Evolutionary conservation across 1,284 basidiomycete genomes (phyloP).

Genomic region (Athelia sp.): DNA sequence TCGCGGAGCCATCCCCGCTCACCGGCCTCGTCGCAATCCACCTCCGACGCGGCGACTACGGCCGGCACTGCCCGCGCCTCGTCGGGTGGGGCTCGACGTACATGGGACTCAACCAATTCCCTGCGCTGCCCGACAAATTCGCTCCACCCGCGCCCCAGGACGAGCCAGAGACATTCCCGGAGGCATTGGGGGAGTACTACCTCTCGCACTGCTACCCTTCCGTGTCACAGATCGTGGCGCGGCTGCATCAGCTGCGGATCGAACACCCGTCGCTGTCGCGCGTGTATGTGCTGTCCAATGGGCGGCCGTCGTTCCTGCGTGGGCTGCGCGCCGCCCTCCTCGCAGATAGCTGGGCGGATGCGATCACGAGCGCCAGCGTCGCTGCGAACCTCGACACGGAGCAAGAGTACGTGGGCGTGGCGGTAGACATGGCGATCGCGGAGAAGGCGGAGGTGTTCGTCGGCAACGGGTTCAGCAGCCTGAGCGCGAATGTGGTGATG

Average conservation of each 20-base stretch:
- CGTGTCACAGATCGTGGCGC: constrained; percentile 44
- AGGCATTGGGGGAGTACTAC: constrained; percentile 30
- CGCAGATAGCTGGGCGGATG: constrained; percentile 44
- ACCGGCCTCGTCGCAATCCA: constrained; percentile 60
- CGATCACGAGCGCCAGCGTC: constrained; percentile 39
- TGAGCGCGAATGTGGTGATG: constrained; percentile 53
- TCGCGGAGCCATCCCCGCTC: constrained; percentile 23
- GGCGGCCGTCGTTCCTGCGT: constrained; percentile 43
- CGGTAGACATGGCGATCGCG: constrained; percentile 70
- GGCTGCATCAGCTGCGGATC: constrained; percentile 33
- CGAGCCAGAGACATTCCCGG: constrained; percentile 13
- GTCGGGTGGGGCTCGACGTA: constrained; percentile 43
- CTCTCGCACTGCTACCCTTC: constrained; percentile 53
- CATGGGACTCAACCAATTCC: constrained; percentile 56
- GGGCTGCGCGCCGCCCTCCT: constrained; percentile 39
- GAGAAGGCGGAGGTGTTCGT: constrained; percentile 66
- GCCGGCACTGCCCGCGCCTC: constrained; percentile 53
- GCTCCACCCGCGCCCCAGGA: constrained; percentile 18
- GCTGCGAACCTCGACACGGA: constrained; percentile 29
- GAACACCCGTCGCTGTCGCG: constrained; percentile 30
- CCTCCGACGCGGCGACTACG: constrained; percentile 64
- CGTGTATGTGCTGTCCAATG: constrained; percentile 58
- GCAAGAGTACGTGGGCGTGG: constrained; percentile 51
- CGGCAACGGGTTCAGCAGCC: constrained; percentile 71
- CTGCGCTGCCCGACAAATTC: constrained; percentile 46